Conservation (phyloP, 495 filamentous ascomycete species). For the Hypoxylon perforatum region DNA sequence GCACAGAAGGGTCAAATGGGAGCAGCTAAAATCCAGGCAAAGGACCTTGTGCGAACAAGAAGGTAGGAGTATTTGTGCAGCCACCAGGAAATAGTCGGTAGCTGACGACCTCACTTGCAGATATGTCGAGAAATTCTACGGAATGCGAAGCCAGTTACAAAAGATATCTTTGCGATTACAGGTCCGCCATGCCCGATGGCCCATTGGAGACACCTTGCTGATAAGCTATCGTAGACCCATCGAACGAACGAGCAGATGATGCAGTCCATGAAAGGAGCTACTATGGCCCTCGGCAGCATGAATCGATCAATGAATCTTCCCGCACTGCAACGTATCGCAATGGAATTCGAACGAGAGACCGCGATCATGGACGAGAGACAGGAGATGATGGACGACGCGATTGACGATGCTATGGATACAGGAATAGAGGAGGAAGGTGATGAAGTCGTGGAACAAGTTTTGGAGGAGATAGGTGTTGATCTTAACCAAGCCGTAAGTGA, state of each 20-base stretch:
- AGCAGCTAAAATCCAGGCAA: slow-evolving; percentile 96
- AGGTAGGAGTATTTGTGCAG: slow-evolving; percentile 60
- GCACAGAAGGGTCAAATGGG: slow-evolving; percentile 98
- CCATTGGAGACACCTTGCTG: neutral
- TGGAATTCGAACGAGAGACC: slow-evolving; percentile 99
- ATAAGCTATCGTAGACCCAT: slow-evolving; percentile 73
- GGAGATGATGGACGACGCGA: slow-evolving; percentile 99
- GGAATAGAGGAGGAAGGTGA: slow-evolving; percentile 92
- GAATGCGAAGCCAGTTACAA: slow-evolving; percentile 96
- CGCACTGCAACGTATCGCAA: slow-evolving; percentile 92
- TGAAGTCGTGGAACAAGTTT: slow-evolving; percentile 93
- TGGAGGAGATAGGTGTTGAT: slow-evolving; percentile 97
- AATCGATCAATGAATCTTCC: slow-evolving; percentile 97
- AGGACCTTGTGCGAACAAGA: slow-evolving; percentile 92
- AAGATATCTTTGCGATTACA: slow-evolving; percentile 95
- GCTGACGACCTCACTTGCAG: slow-evolving; percentile 50
- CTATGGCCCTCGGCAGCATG: slow-evolving; percentile 91
- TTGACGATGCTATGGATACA: slow-evolving; percentile 95
- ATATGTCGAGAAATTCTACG: slow-evolving; percentile 98
- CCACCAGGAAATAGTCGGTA: slow-evolving; percentile 11
- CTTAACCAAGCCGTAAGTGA: slow-evolving; percentile 82
- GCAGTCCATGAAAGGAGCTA: slow-evolving; percentile 99
- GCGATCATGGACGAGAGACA: slow-evolving; percentile 99
- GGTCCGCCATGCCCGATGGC: slow-evolving; percentile 58
- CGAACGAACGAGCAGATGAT: slow-evolving; percentile 99